A percentile compares a stretch with the other conserved stretches of the same genome.
These are phyloP conservation scores for Calonectria henricotiae DNA, from an alignment of 2,329 filamentous ascomycete species.

Conservation along the genomic window DNA sequence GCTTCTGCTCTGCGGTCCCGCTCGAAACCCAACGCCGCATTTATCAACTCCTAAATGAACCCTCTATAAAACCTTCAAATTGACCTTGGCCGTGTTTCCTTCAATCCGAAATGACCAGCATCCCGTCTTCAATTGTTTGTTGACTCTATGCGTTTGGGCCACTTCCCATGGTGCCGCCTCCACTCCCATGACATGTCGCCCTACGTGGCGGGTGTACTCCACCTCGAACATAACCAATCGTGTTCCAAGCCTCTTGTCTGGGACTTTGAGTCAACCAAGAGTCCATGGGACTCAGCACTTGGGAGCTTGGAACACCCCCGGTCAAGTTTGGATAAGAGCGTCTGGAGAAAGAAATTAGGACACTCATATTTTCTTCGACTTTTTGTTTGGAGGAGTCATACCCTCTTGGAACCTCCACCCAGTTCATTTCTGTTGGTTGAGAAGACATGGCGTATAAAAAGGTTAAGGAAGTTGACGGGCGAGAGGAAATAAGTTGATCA, in stretches of 20 bases:
- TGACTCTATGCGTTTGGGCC: not conserved
- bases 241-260: not conserved
- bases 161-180: conserved; percentile 4
- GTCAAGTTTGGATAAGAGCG: not conserved
- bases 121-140: not conserved
- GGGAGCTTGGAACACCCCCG: not conserved
- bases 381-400: not conserved
- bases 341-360: not conserved
- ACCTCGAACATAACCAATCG: conserved; percentile 3
- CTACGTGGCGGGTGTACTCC: not conserved
- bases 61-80: not conserved
- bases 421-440: not conserved
- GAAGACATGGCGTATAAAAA: not conserved
- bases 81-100: not conserved
- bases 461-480: not conserved
- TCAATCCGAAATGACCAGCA: too few species aligned
- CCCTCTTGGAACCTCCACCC: conserved; percentile 2
- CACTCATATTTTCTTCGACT: too few species aligned
- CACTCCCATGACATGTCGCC: not conserved
- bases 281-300: not conserved
- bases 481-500: not conserved
- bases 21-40: not conserved
- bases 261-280: conserved; percentile 2
- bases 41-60: not conserved
- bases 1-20: not conserved